phyloP scores from a whole-genome alignment of 305 asterid genomes.

The Solanum hybrid region DNA sequence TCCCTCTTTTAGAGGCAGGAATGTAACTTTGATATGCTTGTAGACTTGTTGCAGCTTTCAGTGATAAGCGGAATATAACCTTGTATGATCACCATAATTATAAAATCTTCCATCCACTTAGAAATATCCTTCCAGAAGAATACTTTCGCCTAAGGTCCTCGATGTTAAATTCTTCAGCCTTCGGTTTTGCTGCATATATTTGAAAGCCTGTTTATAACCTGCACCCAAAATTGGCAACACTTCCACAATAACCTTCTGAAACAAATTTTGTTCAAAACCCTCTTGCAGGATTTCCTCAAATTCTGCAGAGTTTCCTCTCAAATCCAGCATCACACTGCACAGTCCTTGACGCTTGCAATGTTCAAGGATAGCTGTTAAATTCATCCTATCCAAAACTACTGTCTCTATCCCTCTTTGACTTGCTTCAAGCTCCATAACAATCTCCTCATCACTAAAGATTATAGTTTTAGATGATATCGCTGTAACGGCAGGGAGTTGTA shows the following conservation, averaged over 20 bases:
- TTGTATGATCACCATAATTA: neutral
- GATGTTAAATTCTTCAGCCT: slow-evolving; percentile 47
- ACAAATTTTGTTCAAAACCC: slow-evolving; percentile 45
- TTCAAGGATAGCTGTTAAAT: slow-evolving; percentile 50
- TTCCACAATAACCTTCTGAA: slow-evolving; percentile 78
- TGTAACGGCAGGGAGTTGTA: slow-evolving; percentile 17
- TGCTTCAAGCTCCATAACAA: slow-evolving; percentile 16
- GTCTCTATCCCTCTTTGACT: slow-evolving; percentile 37
- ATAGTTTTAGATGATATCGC: slow-evolving; percentile 24
- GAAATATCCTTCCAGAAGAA: slow-evolving; percentile 71
- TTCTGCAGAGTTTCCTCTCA: slow-evolving; percentile 33
- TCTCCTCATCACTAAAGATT: slow-evolving; percentile 34
- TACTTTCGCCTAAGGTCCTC: slow-evolving; percentile 33
- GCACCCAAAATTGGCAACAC: slow-evolving; percentile 53
- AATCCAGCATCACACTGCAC: slow-evolving; percentile 66
- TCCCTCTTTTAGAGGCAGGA: neutral
- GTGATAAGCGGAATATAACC: neutral
- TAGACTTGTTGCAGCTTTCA: neutral
- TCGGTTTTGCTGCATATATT: slow-evolving; percentile 14
- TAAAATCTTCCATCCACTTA: slow-evolving; percentile 12
- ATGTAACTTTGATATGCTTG: neutral
- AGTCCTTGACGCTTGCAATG: slow-evolving; percentile 58
- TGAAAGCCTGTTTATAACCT: slow-evolving; percentile 11
- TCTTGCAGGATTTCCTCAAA: slow-evolving; percentile 52
- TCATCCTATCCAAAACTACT: slow-evolving; percentile 29